Conservation (phyloP, 2,329 filamentous ascomycete species). For the Hypoxylon sp. region DNA sequence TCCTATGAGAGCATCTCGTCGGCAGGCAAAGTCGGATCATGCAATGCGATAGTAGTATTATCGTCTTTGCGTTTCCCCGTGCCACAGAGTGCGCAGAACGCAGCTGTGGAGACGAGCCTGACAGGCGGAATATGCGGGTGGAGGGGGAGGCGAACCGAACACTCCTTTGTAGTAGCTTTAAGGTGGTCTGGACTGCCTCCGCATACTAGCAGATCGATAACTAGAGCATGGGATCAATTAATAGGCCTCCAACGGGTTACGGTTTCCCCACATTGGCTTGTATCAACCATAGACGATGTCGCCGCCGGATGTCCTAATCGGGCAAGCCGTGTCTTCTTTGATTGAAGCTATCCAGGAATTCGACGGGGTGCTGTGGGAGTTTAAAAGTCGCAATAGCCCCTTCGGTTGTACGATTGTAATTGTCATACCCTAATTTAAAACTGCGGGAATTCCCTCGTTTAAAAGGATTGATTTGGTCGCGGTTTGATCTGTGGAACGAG, state of each 20-base stretch:
- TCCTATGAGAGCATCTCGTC: conserved; percentile 22
- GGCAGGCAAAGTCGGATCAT: conserved; percentile 26
- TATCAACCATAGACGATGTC: conserved; percentile 34
- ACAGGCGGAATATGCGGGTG: conserved; percentile 36
- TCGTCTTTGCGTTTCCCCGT: conserved; percentile 28
- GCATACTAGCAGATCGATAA: conserved; percentile 29
- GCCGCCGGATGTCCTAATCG: conserved; percentile 39
- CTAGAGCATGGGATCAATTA: conserved; percentile 31
- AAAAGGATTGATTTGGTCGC: conserved; percentile 9
- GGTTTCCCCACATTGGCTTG: conserved; percentile 37
- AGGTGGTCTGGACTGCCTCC: conserved; percentile 37
- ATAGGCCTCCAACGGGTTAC: conserved; percentile 30
- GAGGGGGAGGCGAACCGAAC: conserved; percentile 29
- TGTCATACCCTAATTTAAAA: not conserved
- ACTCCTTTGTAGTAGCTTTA: conserved; percentile 10
- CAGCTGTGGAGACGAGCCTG: conserved; percentile 36
- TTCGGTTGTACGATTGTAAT: conserved; percentile 1
- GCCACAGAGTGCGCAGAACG: conserved; percentile 25
- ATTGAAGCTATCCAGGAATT: conserved; percentile 28
- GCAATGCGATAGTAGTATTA: conserved; percentile 36
- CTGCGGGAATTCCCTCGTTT: conserved; percentile 9
- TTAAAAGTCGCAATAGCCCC: conserved; percentile 25
- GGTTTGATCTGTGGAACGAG: conserved; percentile 14
- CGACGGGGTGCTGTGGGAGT: conserved; percentile 3
- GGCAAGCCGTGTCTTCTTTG: conserved; percentile 27